phyloP scores from a whole-genome alignment of 495 filamentous ascomycete species.

The Corynascus novoguineensis region DNA sequence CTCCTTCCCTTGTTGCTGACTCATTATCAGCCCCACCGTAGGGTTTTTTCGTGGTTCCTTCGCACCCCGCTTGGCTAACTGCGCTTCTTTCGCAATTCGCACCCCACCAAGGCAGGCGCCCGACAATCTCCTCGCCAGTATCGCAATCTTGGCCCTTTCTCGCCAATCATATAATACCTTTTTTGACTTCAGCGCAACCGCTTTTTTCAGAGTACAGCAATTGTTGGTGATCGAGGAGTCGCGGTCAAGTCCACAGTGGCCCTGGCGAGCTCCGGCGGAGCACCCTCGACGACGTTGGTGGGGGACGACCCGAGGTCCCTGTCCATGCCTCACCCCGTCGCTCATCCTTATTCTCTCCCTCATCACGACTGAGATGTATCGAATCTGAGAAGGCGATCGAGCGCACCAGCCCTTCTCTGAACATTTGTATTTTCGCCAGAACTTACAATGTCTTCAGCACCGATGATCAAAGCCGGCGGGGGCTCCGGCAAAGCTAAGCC shows the following conservation, averaged over 20 bases:
- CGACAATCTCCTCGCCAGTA: conserved; percentile 27
- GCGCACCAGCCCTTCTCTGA: not conserved
- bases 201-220: not conserved
- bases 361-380: not conserved
- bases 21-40: conserved; percentile 20
- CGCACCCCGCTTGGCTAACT: conserved; percentile 29
- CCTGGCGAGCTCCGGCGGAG: not conserved
- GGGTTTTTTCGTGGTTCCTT: conserved; percentile 15
- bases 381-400: not conserved
- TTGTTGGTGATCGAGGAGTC: not conserved
- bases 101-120: conserved; percentile 11
- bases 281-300: conserved; percentile 14
- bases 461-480: conserved; percentile 13
- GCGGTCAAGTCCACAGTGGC: not conserved
- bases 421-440: not conserved
- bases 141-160: conserved; percentile 19
- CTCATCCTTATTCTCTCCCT: not conserved
- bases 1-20: conserved; percentile 13
- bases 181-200: conserved; percentile 5
- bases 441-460: conserved; percentile 11
- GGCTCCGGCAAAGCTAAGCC: conserved; percentile 15
- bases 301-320: conserved; percentile 19
- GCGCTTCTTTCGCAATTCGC: conserved; percentile 14
- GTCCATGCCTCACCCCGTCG: not conserved
- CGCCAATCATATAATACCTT: conserved; percentile 32